Evolutionary conservation across 441 rosid genomes (phyloP), one percentile per base, ranked within the genome.

Genomic region (Pelargonium citronellum): DNA sequence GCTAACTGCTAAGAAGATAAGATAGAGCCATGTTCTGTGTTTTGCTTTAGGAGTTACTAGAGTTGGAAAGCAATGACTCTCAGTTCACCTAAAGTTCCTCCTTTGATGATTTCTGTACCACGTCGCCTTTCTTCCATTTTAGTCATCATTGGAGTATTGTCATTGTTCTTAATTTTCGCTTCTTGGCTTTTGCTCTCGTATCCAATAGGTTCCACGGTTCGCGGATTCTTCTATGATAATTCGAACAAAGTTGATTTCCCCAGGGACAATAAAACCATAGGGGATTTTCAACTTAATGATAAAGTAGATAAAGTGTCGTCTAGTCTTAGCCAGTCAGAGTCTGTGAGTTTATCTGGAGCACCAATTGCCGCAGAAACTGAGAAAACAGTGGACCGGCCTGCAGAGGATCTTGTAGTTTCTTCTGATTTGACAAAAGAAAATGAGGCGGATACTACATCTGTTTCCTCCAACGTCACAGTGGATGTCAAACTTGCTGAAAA

Each of bases 141-240:
- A 22, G 81, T 82, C 69, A 74, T 84, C 13, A 77, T 81, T 6
- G 84, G 82, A 15, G 87, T 95, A 51, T 76, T 91, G 67, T 89
- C 94, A 16, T 43, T 81, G 43, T 87, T 94, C 80, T 83, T 94
- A 77, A 57, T 90, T 57, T 74, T 86, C 37, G 97, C 87, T 63
- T 87, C 96, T 37, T 79, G 79, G 86, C 75, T 91, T 76, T 78
- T 87, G 44, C 79, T 90, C 55, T 86, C 92, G 0, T 70, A 79
- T 69, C 99, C 95, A 0, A 73, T 85, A 15, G 74, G 86, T 75
- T 79, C 91, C 12, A 80, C 87, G 1, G 77, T 90, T 34, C 80
- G 75, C 47, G 84, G 85, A 5, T 82, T 88, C 46, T 87, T 91
- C 71, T 88, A 84, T 66, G 89, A 84, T 69, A 73, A 72, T 73